Conservation (phyloP, 1,139 yeast species). For the Yarrowia galli region DNA sequence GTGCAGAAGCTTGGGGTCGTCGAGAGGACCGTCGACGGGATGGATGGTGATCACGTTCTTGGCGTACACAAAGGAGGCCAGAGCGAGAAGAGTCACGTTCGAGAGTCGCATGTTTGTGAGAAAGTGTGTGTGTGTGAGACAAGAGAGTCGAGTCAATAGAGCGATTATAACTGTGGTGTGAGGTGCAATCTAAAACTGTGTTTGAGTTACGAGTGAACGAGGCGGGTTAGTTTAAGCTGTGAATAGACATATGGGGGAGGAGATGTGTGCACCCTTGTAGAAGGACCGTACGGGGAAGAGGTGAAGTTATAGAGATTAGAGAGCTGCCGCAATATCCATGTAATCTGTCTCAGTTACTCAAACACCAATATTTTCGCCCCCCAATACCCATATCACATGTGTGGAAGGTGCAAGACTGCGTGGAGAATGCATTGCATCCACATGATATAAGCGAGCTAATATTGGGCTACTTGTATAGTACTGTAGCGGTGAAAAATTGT, state of each 20-base stretch:
- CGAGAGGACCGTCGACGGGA: conserved; percentile 20
- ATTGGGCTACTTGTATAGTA: too few relatives aligned
- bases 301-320: too few relatives aligned
- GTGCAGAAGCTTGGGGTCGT: not conserved
- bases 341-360: too few relatives aligned
- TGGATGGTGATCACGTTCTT: conserved; percentile 12
- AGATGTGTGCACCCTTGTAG: too few relatives aligned
- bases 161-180: conserved; percentile 20
- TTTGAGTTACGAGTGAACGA: not conserved
- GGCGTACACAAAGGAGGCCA: conserved; percentile 26
- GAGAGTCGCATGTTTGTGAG: conserved; percentile 15
- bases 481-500: not conserved
- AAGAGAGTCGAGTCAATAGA: not conserved
- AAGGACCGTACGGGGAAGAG: not conserved
- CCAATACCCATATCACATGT: not conserved
- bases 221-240: not conserved
- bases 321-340: too few relatives aligned
- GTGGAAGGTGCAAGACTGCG: conserved; percentile 6
- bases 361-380: not conserved
- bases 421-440: conserved; percentile 18
- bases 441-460: conserved; percentile 28
- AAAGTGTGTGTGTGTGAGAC: too few relatives aligned
- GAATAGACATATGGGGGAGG: too few relatives aligned
- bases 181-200: conserved; percentile 26
- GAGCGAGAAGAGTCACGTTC: conserved; percentile 6